Evolutionary conservation across 345 rosid genomes (phyloP), one percentile per base, ranked within the genome.

Genomic region (Populus nigra): DNA sequence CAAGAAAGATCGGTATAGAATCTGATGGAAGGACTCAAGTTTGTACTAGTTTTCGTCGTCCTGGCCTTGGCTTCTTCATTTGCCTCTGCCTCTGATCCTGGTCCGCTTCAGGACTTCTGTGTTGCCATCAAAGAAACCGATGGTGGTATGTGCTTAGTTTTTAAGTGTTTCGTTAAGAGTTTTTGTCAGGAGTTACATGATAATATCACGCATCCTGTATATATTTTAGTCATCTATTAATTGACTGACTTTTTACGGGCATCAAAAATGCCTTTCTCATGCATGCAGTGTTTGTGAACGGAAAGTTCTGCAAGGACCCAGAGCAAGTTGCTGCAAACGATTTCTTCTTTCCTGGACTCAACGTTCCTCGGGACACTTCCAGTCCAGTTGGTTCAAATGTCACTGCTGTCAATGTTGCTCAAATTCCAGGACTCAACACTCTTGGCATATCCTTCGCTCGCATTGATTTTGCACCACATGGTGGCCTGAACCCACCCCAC

Each of bases 101-200:
- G 73, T 39, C 73, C 79, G 38, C 73, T 76, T 36, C 78, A 53
- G 65, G 78, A 67, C 66, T 76, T 76, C 45, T 76, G 78, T 38
- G 72, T 67, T 29, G 73, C 79, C 55, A 27, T 68, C 10, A 39
- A 68, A 1, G 23, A 27, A n/a, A 15, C 73, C 17, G 20, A 55
- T 68, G 73, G 73, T 38, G 47, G 73, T 55, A 39, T 10, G 35
- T 13, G 12, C 35, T 2, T 27, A 27, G 1, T 27, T 35, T 22
- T 50, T 6, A 0, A 18, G n/a, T 6, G 22, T 50, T 50, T 6
- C 8, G 3, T 45, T 12, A 11, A 13, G 39, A 38, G 5, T 38
- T 38, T 45, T 45, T 13, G 5, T 45, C 12, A 45, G 12, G 16
- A 45, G 16, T 11, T 1, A 3, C 50, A 45, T 11, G 50, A 3